Evolutionary conservation across 352 stramenopile genomes (phyloP).

Genomic region (Blastocystis sp.): DNA sequence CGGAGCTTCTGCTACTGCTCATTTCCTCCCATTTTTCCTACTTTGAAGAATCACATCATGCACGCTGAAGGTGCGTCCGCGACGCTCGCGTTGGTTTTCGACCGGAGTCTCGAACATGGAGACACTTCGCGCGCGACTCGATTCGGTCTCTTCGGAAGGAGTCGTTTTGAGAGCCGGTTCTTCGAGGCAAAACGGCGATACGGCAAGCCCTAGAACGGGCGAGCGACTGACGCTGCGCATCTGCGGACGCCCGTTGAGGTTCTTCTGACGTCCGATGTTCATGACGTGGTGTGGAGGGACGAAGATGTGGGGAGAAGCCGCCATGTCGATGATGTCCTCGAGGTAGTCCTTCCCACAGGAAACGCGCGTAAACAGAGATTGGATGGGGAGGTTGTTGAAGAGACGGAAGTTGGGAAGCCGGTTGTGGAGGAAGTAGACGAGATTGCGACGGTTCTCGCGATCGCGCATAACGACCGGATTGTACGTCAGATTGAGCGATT

Average conservation of each 20-base stretch:
- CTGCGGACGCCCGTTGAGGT: not conserved
- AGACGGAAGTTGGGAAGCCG: constrained; percentile 4
- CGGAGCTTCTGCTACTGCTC: not conserved
- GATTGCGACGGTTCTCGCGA: constrained; percentile 15
- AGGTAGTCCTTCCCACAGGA: constrained; percentile 29
- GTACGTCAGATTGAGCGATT: constrained; percentile 35
- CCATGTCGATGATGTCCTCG: not conserved
- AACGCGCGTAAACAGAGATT: constrained; percentile 14
- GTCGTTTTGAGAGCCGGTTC: not conserved
- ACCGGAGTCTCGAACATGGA: constrained; percentile 27
- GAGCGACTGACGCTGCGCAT: not conserved
- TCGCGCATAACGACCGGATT: constrained; percentile 39
- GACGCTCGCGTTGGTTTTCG: not conserved
- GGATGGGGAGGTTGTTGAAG: constrained; percentile 13
- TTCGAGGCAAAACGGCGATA: constrained; percentile 43
- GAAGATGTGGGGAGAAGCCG: not conserved
- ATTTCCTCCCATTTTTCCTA: not conserved
- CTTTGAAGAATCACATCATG: constrained; percentile 45
- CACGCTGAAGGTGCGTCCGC: constrained; percentile 1
- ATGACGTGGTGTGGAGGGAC: not conserved
- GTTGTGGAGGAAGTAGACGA: constrained; percentile 51
- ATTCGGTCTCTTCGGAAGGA: not conserved
- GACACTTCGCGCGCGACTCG: not conserved
- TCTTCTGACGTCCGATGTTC: constrained; percentile 25
- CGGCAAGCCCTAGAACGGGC: not conserved